phyloP scores from a whole-genome alignment of 148 eudicot species.

The Vaccinium darrowii region DNA sequence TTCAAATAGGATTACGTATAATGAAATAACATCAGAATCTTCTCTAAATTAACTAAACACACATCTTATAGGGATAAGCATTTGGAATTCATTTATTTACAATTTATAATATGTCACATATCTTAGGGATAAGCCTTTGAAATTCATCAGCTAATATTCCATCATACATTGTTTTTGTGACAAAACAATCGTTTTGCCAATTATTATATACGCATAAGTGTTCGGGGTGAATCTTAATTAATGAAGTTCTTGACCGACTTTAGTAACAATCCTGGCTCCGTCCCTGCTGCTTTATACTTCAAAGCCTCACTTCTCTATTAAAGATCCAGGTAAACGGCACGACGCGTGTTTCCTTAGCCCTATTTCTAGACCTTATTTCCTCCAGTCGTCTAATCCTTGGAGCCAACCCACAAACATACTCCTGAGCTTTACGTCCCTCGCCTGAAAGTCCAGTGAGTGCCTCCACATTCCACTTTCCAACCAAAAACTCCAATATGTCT shows the following conservation, averaged over 20 bases:
- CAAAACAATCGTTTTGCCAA: neutral
- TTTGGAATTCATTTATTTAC: neutral
- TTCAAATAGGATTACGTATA: too few relatives aligned
- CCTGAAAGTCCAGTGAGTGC: conserved; percentile 15
- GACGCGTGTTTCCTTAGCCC: neutral
- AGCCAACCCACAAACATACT: conserved; percentile 20
- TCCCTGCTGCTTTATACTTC: neutral
- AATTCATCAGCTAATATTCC: too few relatives aligned
- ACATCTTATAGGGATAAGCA: neutral
- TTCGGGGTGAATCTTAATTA: neutral
- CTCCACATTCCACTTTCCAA: conserved; percentile 26
- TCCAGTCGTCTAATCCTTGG: conserved; percentile 13
- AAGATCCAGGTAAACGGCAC: conserved; percentile 1
- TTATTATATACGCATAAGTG: neutral
- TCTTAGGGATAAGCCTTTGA: too few relatives aligned
- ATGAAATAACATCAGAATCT: neutral
- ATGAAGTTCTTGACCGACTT: neutral
- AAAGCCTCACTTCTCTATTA: neutral
- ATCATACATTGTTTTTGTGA: neutral
- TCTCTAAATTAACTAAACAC: neutral
- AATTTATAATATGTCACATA: too few relatives aligned
- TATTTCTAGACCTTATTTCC: conserved; percentile 3
- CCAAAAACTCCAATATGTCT: conserved; percentile 26
- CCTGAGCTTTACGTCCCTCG: conserved; percentile 18
- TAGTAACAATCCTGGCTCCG: neutral